Evolutionary conservation across 140 eudicot species (phyloP).

Genomic region (Artemisia princeps): DNA sequence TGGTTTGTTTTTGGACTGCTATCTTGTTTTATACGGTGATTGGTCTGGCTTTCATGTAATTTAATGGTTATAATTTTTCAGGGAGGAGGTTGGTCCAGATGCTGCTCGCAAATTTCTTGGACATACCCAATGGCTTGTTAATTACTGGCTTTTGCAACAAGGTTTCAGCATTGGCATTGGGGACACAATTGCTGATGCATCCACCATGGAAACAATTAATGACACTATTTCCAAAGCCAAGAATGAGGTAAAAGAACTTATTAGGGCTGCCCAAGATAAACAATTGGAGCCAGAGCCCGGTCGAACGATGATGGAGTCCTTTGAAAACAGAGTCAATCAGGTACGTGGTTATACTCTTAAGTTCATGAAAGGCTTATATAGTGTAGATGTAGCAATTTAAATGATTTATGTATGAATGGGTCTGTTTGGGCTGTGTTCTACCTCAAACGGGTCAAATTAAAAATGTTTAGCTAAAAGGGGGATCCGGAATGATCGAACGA

Average conservation of each 20-base stretch:
- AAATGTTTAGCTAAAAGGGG: not conserved
- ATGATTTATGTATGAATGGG: not conserved
- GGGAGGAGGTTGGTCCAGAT: too few relatives aligned
- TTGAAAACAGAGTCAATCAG: conserved; percentile 96
- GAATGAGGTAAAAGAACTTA: conserved; percentile 81
- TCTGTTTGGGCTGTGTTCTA: not conserved
- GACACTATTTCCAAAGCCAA: conserved; percentile 86
- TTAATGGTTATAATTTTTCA: not conserved
- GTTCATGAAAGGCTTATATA: too few relatives aligned
- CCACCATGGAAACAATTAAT: conserved; percentile 85
- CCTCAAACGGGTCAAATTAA: conserved; percentile 2
- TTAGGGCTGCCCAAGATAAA: conserved; percentile 69
- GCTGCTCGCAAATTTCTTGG: too few relatives aligned
- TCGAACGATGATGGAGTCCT: conserved; percentile 91
- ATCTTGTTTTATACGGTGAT: not conserved
- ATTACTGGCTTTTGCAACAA: too few relatives aligned
- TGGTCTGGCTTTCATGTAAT: conserved; percentile 7
- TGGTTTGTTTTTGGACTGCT: conserved; percentile 48
- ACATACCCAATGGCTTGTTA: too few relatives aligned
- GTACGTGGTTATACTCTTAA: conserved; percentile 22
- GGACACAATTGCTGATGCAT: conserved; percentile 93
- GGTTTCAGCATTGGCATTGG: too few relatives aligned
- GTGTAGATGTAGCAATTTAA: not conserved
- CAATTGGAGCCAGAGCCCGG: conserved; percentile 92
- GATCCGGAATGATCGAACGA: not conserved